Conservation (phyloP, 2,329 filamentous ascomycete genomes). For the Hypoxylon sp. region DNA sequence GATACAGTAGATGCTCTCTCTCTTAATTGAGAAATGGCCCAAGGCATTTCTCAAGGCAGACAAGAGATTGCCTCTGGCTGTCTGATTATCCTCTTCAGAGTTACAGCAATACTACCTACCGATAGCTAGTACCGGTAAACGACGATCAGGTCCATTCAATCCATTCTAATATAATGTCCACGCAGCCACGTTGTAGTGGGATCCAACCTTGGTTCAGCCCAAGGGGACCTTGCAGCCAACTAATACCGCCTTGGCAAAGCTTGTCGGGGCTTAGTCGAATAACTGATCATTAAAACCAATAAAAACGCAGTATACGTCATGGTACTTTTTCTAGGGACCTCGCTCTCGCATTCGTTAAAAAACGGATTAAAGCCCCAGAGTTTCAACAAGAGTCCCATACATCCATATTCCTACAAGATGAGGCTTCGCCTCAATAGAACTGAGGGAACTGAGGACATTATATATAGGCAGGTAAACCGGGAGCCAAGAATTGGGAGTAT, state of each 20-base stretch:
- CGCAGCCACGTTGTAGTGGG: neutral
- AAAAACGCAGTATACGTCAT: neutral
- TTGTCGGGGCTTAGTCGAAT: constrained; percentile 33
- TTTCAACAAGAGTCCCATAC: constrained; percentile 15
- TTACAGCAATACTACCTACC: neutral
- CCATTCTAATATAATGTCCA: constrained; percentile 10
- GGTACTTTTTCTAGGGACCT: neutral
- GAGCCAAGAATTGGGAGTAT: neutral
- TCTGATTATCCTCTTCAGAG: neutral
- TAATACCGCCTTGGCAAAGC: constrained; percentile 39
- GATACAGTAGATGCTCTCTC: neutral
- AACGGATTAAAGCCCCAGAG: neutral
- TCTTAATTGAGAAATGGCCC: neutral
- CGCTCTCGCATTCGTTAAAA: constrained; percentile 33
- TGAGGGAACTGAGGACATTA: neutral
- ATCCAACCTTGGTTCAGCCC: constrained; percentile 9
- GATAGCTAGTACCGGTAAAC: neutral
- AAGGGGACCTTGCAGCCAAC: constrained; percentile 4
- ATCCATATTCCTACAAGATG: neutral
- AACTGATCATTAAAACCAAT: constrained; percentile 27
- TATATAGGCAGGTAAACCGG: constrained; percentile 20
- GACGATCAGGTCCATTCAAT: constrained; percentile 6
- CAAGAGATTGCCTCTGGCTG: neutral
- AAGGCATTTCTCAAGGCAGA: neutral
- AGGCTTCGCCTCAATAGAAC: constrained; percentile 6